Base-by-base conservation (phyloP, 2,329 filamentous ascomycete genomes). In the Ophiosphaerella herpotricha region DNA sequence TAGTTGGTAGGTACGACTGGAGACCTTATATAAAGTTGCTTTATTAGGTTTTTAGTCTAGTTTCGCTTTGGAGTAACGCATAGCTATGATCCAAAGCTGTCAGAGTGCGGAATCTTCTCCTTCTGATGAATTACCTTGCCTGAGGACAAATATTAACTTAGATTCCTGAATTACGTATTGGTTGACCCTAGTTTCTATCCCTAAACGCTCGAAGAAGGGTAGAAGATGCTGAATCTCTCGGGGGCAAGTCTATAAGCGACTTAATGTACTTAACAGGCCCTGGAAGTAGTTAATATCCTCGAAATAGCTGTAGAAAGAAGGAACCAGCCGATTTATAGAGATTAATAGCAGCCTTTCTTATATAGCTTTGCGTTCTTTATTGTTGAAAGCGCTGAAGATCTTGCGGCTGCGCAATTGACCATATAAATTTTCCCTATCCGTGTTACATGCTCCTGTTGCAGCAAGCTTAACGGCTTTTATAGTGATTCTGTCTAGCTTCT, bases 401-500 rank as follows among this genome's bases (percentile, higher is more conserved):
- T 48, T 48, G 32, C 39, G 11, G 31, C 39, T 23, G 34, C 40
- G 46, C 24, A 48, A 43, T 48, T 48, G 24, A n/a, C 46, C 24
- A 39, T 48, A 48, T 48, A 48, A 48, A 38, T 18, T 33, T 48
- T 48, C 46, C 26, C 46, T 48, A 48, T 48, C 24, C 2, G 46
- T 33, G 18, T 23, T 48, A 38, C 24, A 48, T 48, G 26, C 46
- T 31, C 46, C 46, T 34, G 18, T 39, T 33, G 46, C 39, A 12
- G 46, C 43, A 48, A 48, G 46, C 33, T 48, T 34, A 2, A 43
- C 37, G 34, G 46, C 46, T 48, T 48, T 43, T 43, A 48, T 29
- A 43, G 14, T 33, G n/a, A 34, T n/a, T 47, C 48, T 44, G 21
- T 39, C 23, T 23, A 75, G 58, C 48, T 58, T 67, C 34, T 54